Conservation (phyloP, 2,329 filamentous ascomycete genomes). For the Xylogone sp. region DNA sequence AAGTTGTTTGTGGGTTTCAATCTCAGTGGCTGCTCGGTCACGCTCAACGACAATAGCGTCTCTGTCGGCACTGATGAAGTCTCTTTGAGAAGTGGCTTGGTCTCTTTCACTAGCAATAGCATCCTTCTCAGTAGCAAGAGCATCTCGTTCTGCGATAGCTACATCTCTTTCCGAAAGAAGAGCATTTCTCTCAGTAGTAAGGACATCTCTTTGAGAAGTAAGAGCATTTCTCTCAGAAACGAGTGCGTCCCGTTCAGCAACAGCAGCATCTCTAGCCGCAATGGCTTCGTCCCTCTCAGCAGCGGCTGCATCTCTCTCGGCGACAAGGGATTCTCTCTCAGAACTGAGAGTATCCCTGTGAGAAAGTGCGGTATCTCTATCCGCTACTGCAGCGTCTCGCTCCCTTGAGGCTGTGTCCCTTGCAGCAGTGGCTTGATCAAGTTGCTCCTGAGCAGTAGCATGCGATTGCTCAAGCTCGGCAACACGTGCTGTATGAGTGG, state of each 20-base stretch:
- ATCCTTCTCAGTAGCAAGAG: not conserved
- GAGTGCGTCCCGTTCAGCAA: not conserved
- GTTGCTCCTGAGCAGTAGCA: slow-evolving; percentile 58
- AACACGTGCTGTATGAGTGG: slow-evolving; percentile 64
- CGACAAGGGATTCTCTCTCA: no score
- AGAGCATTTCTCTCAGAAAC: not conserved
- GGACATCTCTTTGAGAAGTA: not conserved
- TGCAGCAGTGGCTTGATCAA: slow-evolving; percentile 61
- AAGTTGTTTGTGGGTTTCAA: slow-evolving; percentile 38
- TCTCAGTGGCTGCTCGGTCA: slow-evolving; percentile 33
- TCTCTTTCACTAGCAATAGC: slow-evolving; percentile 40
- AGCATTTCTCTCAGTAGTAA: slow-evolving; percentile 56
- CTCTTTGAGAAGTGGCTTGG: slow-evolving; percentile 15
- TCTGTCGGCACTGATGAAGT: slow-evolving; percentile 17
- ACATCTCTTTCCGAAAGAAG: slow-evolving; percentile 63
- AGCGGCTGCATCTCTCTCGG: slow-evolving; percentile 45
- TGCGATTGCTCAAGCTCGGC: slow-evolving; percentile 72
- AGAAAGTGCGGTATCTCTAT: no score
- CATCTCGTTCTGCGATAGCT: slow-evolving; percentile 40
- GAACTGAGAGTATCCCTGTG: no score
- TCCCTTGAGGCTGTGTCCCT: slow-evolving; percentile 41
- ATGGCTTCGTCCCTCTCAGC: slow-evolving; percentile 19
- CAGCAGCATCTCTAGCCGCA: slow-evolving; percentile 26
- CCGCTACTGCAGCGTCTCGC: not conserved
- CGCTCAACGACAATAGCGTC: slow-evolving; percentile 34